These are phyloP conservation scores for Diaporthe sp. DNA, from an alignment of 2,329 filamentous ascomycete species.

Conservation along the genomic window DNA sequence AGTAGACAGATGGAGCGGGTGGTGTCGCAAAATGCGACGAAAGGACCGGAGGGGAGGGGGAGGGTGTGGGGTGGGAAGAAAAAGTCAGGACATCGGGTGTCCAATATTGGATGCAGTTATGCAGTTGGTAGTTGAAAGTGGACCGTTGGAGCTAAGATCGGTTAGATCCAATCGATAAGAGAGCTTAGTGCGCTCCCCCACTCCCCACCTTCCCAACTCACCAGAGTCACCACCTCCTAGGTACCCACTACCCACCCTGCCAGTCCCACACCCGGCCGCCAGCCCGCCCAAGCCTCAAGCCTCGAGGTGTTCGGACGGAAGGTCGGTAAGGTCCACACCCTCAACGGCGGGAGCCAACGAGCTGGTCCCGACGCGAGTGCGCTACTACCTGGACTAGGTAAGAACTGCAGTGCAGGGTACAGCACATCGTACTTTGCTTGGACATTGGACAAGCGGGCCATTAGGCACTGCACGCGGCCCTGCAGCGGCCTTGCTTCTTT, in stretches of 20 bases:
- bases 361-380: not conserved
- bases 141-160: constrained; percentile 24
- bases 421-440: not conserved
- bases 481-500: constrained; percentile 1
- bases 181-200: constrained; percentile 8
- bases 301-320: constrained; percentile 23
- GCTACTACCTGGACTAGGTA: not conserved
- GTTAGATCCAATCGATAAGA: constrained; percentile 32
- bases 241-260: not conserved
- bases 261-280: not conserved
- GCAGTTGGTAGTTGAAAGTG: constrained; percentile 25
- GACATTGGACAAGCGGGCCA: not conserved
- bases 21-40: not conserved
- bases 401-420: not conserved
- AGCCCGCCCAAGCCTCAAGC: not conserved
- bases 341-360: constrained; percentile 29
- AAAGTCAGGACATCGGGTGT: constrained; percentile 10
- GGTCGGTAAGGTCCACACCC: constrained; percentile 13
- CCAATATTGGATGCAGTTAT: constrained; percentile 30
- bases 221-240: not conserved
- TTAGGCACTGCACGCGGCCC: not conserved
- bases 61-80: not conserved
- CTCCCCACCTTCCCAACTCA: constrained; percentile 4
- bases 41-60: not conserved
- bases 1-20: not conserved